Conservation (phyloP, 2,329 filamentous ascomycete species). For the Cadophora gregata region DNA sequence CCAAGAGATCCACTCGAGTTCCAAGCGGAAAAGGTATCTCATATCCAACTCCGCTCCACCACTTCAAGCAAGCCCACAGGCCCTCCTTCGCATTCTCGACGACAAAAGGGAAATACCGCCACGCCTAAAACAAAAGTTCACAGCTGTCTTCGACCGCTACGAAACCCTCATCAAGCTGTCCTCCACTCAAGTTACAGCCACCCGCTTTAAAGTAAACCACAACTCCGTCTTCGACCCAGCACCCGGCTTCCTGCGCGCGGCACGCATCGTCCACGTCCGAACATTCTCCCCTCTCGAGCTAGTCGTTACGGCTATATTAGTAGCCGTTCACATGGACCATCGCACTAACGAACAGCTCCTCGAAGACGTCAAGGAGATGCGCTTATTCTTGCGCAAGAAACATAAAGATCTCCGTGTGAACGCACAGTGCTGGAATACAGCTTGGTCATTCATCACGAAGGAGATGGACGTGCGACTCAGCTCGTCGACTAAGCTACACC, state of each 20-base stretch:
- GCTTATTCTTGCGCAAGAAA: conserved; percentile 40
- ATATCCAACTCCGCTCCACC: conserved; percentile 32
- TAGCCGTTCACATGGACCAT: conserved; percentile 42
- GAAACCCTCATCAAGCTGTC: conserved; percentile 42
- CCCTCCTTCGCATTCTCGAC: conserved; percentile 43
- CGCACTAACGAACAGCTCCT: conserved; percentile 42
- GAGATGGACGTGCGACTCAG: conserved; percentile 24
- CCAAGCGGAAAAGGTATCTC: conserved; percentile 14
- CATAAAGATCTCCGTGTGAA: conserved; percentile 46
- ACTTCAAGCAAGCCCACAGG: conserved; percentile 42
- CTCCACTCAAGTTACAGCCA: conserved; percentile 37
- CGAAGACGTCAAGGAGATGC: conserved; percentile 44
- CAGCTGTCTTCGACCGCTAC: conserved; percentile 44
- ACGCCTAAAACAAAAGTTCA: conserved; percentile 40
- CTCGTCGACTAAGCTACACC: background rate
- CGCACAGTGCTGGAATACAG: conserved; percentile 42
- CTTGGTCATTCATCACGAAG: conserved; percentile 42
- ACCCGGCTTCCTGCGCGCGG: conserved; percentile 38
- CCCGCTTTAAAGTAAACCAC: conserved; percentile 35
- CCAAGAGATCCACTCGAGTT: conserved; percentile 36
- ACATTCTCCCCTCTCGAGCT: conserved; percentile 47
- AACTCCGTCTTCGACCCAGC: conserved; percentile 42
- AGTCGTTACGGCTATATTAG: conserved; percentile 43
- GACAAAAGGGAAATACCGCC: conserved; percentile 40
- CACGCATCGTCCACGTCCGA: conserved; percentile 40